Base-by-base conservation (phyloP, 2,329 filamentous ascomycete species). In the Bipolaris zeicola region DNA sequence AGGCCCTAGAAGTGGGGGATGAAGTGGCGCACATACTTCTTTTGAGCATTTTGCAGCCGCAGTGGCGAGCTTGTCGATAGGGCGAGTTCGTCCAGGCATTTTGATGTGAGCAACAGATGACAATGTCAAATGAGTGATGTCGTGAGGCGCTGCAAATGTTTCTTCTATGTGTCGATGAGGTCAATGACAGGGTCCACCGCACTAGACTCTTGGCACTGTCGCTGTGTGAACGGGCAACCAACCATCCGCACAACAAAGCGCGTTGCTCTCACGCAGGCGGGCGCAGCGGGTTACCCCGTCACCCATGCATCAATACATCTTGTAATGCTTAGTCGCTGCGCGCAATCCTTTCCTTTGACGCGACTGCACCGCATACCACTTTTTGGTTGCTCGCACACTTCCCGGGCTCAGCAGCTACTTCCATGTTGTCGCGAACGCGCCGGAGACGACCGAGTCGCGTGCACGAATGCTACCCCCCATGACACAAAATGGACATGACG, bases 31-130 rank as follows among this genome's bases (percentile, higher is more conserved):
- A 8, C 75, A 37, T 75, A 89, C 88, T 80, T 91, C 87, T 48
- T 80, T 77, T 6, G 86, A 84, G 75, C 88, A 91, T 75, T 88
- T 87, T 14, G 83, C 84, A 14, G 83, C 82, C 1, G 87, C 87
- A 60, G 84, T 80, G 14, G 87, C 88, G 67, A 91, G 83, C 63
- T 87, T 89, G 69, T 90, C 86, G 61, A 91, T 85, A 20, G 88
- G 88, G 59, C 87, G 80, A 55, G 81, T 84, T 61, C 82, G 66
- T 37, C 57, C 66, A 5, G 72, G 68, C 72, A 75, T 75, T 11
- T 42, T 64, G 52, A 47, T 26, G 2, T n/a, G 16, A 18, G 43
- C 2, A 26, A 33, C 39, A 6, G 33, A 33, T 26, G 7, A 8
- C 11, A 11, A n/a, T 24, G 20, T 33, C 13, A n/a, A 31, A 31